Evolutionary conservation across 2,329 filamentous ascomycete species (phyloP), one percentile per base, ranked within the genome.

Genomic region (Septoria petroselini): DNA sequence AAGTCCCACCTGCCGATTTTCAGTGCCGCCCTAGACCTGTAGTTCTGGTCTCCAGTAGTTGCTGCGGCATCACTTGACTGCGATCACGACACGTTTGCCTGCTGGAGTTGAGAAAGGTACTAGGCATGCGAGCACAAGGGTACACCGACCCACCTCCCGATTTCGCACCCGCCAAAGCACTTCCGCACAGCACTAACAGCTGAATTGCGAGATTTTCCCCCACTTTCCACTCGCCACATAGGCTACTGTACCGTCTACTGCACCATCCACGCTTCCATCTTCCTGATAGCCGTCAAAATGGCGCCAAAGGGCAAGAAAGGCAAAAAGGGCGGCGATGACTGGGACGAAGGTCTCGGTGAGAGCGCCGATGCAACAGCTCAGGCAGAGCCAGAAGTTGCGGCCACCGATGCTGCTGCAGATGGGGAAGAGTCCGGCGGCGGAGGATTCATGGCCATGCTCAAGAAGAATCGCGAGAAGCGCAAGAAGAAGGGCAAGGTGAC

Each of bases 221-320:
- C 41, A 50, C 25, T n/a, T 37, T 45, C 34, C 15, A 23, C 39
- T 34, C 27, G 25, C n/a, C 21, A 35, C 29, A 41, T 25, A 12
- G 41, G 39, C n/a, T 44, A 50, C 40, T 23, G 25, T 18, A 8
- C 30, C 29, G 43, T 40, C 43, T 39, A 17, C 37, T 23, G 25
- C 37, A 18, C 15, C 30, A 35, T 18, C 23, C 15, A 44, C 21
- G 30, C 37, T 35, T 38, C 23, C 34, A n/a, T 39, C 41, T 42
- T 39, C 23, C 38, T 49, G 33, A 37, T 21, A 38, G 35, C 43
- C 35, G 27, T 15, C 47, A 38, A 49, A 23, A 97, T 96, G 91
- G 76, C 91, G 66, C 91, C 91, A 56, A 96, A 96, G 77, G 94
- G 93, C 80, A 96, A 95, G 81, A 86, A 85, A 69, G 86, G 84